Evolutionary conservation across 768 basidiomycete genomes (phyloP).

Genomic region (Collybia nuda): DNA sequence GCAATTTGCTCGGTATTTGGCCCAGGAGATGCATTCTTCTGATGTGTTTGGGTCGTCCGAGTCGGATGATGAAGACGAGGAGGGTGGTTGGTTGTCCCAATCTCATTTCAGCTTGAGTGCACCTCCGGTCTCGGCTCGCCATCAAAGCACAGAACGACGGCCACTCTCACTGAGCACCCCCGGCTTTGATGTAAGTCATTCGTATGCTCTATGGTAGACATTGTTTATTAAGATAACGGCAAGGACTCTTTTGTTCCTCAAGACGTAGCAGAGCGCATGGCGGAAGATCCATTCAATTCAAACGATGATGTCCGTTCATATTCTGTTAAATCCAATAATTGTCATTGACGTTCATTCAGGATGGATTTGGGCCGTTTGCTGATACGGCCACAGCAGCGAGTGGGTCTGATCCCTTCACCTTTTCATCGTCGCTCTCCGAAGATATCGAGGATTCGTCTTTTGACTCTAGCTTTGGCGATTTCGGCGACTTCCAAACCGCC

Average conservation of each 20-base stretch:
- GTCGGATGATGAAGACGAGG: slow-evolving; percentile 75
- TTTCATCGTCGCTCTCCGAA: slow-evolving; percentile 53
- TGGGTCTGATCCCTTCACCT: slow-evolving; percentile 57
- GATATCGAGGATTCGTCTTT: slow-evolving; percentile 59
- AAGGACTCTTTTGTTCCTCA: slow-evolving; percentile 56
- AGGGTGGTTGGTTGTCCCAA: slow-evolving; percentile 78
- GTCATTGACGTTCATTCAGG: slow-evolving; percentile 33
- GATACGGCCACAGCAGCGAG: slow-evolving; percentile 49
- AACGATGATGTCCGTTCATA: slow-evolving; percentile 49
- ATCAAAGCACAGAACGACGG: slow-evolving; percentile 37
- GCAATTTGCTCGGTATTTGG: slow-evolving; percentile 80
- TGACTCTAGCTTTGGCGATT: slow-evolving; percentile 67
- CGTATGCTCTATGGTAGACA: not conserved
- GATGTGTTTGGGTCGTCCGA: slow-evolving; percentile 55
- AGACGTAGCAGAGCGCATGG: slow-evolving; percentile 29
- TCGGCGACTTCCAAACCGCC: slow-evolving; percentile 84
- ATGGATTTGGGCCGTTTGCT: slow-evolving; percentile 81
- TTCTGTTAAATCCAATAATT: too few species aligned
- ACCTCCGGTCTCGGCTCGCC: slow-evolving; percentile 47
- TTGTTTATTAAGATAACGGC: not conserved
- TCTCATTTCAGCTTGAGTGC: slow-evolving; percentile 65
- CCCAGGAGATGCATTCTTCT: slow-evolving; percentile 67
- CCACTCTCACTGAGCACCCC: slow-evolving; percentile 32
- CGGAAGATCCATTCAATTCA: slow-evolving; percentile 50
- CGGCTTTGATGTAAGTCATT: slow-evolving; percentile 55